Conservation (phyloP, 1,139 yeast species). For the Lodderomyces jiufengensis region DNA sequence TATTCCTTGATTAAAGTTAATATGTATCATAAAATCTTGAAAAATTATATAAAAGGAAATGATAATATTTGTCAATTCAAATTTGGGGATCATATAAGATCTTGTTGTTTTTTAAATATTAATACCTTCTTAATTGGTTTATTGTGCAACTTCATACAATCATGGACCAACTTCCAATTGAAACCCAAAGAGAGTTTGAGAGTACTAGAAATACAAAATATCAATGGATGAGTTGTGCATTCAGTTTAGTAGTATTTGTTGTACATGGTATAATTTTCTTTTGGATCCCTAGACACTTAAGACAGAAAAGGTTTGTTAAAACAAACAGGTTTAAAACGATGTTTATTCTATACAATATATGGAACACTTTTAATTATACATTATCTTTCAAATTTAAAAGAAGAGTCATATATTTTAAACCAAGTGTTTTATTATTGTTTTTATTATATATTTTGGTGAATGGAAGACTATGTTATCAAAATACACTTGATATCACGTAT, state of each 20-base stretch:
- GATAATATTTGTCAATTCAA: too few species aligned
- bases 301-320: constrained; percentile 15
- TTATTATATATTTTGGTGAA: constrained; percentile 27
- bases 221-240: constrained; percentile 35
- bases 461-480: constrained; percentile 22
- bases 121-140: too few species aligned
- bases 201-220: constrained; percentile 29
- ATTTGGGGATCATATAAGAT: too few species aligned
- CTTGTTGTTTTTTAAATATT: too few species aligned
- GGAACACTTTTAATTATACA: constrained; percentile 29
- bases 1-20: too few species aligned
- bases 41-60: too few species aligned
- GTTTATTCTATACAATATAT: constrained; percentile 25
- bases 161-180: constrained; percentile 16
- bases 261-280: constrained; percentile 41
- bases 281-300: constrained; percentile 35
- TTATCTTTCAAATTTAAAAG: constrained; percentile 10
- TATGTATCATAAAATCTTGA: too few species aligned
- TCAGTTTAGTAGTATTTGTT: constrained; percentile 24
- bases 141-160: too few species aligned
- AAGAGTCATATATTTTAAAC: constrained; percentile 32
- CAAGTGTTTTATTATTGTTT: constrained; percentile 33
- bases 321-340: constrained; percentile 14
- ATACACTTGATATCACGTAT: constrained; percentile 39
- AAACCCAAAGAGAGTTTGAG: constrained; percentile 33